Evolutionary conservation across 345 rosid species (phyloP), one percentile per base, ranked within the genome.

Genomic region (Acer yangbiense): DNA sequence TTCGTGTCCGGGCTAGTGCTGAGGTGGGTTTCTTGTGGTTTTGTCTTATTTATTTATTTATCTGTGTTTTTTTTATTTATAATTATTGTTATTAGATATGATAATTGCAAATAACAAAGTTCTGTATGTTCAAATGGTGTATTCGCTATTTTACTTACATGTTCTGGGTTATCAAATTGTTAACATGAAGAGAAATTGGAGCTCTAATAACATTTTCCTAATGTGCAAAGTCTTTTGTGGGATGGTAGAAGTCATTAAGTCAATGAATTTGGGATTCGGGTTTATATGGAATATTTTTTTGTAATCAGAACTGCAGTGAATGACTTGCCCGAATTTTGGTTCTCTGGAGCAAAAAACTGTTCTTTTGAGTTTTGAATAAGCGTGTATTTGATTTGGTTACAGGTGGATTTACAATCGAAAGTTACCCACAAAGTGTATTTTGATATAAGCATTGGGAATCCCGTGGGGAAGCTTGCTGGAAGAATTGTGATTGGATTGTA

Each of bases 401-500:
- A 96, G 99, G 85, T 72, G 16, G 81, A 81, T 20, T 69, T 87
- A 3, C 99, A 97, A 72, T 89, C 98, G 4, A 93, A 94, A 77
- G 93, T 94, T 71, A 94, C 98, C 8, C 89, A 87, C 76, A 97
- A 97, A 79, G 99, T 97, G 50, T 97, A 87, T 85, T 88, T 97
- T 20, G 99, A 97, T 82, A 84, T 97, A 74, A 90, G 98, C 82
- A 90, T 97, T 78, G 99, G 99, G 43, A 91, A 94, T 67, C 98
- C 98, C 6, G 94, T 89, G 18, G 97, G 97, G 17, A 97, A 91
- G 83, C 88, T 90, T 68, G 98, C 82, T 20, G 98, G 98, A 71
- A 90, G 98, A 84, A 84, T 97, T 79, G 97, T 93, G 18, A 90
- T 97, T 81, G 99, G 99, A 73, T 82, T 97, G 80, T 97, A 76